Evolutionary conservation across 1,284 basidiomycete genomes (phyloP).

Genomic region (Cutaneotrichosporon spelunceum): DNA sequence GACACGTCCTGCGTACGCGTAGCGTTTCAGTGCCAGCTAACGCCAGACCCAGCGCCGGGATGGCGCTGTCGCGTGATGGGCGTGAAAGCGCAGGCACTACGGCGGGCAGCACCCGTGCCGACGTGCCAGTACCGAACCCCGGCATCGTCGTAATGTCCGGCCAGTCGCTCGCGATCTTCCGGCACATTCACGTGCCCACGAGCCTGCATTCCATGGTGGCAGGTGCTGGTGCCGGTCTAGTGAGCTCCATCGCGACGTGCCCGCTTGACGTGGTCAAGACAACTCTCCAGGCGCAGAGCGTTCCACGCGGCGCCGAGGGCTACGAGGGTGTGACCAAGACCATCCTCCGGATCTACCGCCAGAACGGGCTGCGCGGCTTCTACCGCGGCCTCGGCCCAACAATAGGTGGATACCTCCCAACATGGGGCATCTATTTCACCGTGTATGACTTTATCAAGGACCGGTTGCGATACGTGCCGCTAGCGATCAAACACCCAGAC

Average conservation of each 20-base stretch:
- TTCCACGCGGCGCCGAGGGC: constrained; percentile 61
- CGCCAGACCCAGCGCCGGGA: constrained; percentile 7
- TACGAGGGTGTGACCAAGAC: constrained; percentile 78
- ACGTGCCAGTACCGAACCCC: not conserved
- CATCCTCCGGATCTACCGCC: constrained; percentile 64
- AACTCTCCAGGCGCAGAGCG: constrained; percentile 84
- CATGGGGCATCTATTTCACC: constrained; percentile 98
- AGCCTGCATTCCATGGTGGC: constrained; percentile 53
- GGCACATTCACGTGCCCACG: constrained; percentile 28
- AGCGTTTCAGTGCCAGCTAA: not conserved
- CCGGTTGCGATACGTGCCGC: constrained; percentile 59
- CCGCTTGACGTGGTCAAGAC: constrained; percentile 98
- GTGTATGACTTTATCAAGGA: constrained; percentile 92
- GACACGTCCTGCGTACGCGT: constrained; percentile 1
- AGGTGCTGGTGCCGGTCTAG: constrained; percentile 67
- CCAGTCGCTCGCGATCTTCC: not conserved
- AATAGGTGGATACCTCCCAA: constrained; percentile 87
- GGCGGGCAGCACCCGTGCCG: not conserved
- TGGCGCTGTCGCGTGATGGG: constrained; percentile 34
- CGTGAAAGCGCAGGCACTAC: constrained; percentile 31
- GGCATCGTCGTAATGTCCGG: constrained; percentile 7
- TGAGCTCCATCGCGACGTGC: constrained; percentile 90
- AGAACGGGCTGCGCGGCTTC: constrained; percentile 77
- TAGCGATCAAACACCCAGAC: constrained; percentile 26
- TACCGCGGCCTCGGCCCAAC: constrained; percentile 95